Conservation (phyloP, 257 asterid genomes). For the Solanum chaucha region DNA sequence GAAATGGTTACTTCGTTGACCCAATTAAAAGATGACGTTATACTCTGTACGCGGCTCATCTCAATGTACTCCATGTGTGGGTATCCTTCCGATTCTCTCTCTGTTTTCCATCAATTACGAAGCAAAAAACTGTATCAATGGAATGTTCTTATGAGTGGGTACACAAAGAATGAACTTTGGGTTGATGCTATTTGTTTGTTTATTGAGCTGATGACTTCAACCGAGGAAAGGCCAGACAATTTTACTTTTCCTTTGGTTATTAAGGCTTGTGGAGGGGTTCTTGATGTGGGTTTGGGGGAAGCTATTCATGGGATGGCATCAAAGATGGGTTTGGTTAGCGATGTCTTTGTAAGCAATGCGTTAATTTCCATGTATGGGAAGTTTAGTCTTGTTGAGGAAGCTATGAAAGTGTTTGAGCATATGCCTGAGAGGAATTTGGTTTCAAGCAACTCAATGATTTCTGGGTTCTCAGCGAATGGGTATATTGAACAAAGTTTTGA, state of each 20-base stretch:
- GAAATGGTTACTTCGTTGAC: neutral
- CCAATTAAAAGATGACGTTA: neutral
- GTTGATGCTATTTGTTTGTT: slow-evolving; percentile 7
- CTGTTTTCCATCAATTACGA: slow-evolving; percentile 5
- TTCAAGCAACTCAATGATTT: slow-evolving; percentile 17
- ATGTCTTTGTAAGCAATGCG: slow-evolving; percentile 18
- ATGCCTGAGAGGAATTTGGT: slow-evolving; percentile 23
- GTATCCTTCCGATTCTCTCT: slow-evolving; percentile 1
- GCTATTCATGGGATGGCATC: slow-evolving; percentile 11
- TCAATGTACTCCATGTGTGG: slow-evolving; percentile 18
- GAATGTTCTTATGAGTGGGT: slow-evolving; percentile 24
- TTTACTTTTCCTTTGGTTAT: slow-evolving; percentile 28
- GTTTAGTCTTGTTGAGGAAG: slow-evolving; percentile 6
- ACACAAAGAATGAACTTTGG: slow-evolving; percentile 12
- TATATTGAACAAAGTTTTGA: slow-evolving; percentile 2
- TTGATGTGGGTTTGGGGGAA: slow-evolving; percentile 16
- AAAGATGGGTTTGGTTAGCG: slow-evolving; percentile 8
- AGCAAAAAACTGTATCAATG: slow-evolving; percentile 19
- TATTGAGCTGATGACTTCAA: neutral
- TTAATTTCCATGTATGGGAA: slow-evolving; percentile 16
- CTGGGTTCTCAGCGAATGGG: slow-evolving; percentile 8
- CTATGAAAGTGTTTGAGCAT: slow-evolving; percentile 1
- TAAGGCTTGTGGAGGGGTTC: slow-evolving; percentile 20
- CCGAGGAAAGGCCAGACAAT: slow-evolving; percentile 11
- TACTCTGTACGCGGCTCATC: slow-evolving; percentile 15